A percentile compares a stretch with the other conserved stretches of the same genome.
Evolutionary conservation across 148 eudicot species (phyloP).

Genomic region (Cornus florida): DNA sequence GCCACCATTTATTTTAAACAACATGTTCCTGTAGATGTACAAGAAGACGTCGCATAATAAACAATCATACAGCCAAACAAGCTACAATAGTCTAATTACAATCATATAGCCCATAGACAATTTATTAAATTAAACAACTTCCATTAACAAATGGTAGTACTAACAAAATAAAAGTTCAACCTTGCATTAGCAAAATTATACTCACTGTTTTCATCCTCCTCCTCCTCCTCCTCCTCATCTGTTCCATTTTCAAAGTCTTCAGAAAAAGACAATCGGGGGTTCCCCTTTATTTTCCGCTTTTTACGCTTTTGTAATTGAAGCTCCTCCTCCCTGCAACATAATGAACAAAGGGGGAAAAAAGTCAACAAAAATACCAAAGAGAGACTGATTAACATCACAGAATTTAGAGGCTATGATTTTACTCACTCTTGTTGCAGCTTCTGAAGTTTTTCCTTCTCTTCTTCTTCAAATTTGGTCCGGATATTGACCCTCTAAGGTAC

Average conservation of each 20-base stretch:
- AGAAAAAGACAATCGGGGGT: slow-evolving; percentile 73
- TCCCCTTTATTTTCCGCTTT: slow-evolving; percentile 73
- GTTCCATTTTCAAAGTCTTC: slow-evolving; percentile 69
- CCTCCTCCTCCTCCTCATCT: slow-evolving; percentile 62
- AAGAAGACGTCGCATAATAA: no score
- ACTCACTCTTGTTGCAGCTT: slow-evolving; percentile 94
- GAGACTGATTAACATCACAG: neutral
- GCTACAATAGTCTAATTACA: no score
- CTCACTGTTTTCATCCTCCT: slow-evolving; percentile 53
- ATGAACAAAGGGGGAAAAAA: neutral
- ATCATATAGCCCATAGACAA: no score
- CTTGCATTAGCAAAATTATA: neutral
- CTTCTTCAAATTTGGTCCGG: slow-evolving; percentile 87
- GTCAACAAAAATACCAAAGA: slow-evolving; percentile 6
- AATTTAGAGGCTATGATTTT: neutral
- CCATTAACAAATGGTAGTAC: neutral
- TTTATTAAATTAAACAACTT: neutral
- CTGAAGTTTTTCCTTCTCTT: slow-evolving; percentile 93
- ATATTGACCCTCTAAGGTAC: slow-evolving; percentile 75
- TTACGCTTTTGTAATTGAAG: slow-evolving; percentile 83
- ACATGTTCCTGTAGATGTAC: no score
- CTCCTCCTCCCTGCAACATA: slow-evolving; percentile 64
- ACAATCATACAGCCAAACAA: no score
- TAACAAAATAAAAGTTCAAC: neutral
- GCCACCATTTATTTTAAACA: no score